Base-by-base conservation (phyloP, 345 rosid genomes). In the Triadica sebifera region DNA sequence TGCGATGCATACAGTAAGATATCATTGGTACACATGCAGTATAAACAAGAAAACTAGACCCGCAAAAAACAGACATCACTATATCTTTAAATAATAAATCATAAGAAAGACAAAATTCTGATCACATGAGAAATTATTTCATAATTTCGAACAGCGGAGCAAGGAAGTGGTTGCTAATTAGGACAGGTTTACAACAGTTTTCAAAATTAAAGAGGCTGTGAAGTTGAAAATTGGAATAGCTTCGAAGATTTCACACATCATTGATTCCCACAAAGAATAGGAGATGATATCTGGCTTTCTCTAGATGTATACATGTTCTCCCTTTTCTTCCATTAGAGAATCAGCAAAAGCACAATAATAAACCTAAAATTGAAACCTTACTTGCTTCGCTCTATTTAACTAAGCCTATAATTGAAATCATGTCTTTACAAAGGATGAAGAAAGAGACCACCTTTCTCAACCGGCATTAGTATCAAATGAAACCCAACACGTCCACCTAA, bases 401-500 rank as follows among this genome's bases (percentile, higher is more conserved):
- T 55, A 16, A 55, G 17, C 24, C 41, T 25, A 22, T 60, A 25
- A 49, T 12, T 38, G 9, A 34, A 45, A 13, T 20, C 51, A 64
- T 8, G 15, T 15, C 41, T 8, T 52, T 39, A 24, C 6, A 6
- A 39, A 37, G 24, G 8, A n/a, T 6, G n/a, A 63, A 22, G 37
- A 37, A 41, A 20, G 25, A 47, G 24, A 38, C 37, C 24, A 20
- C 15, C n/a, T 34, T n/a, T 64, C n/a, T 20, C 34, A 17, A 72
- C 10, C 8, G 20, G 39, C 24, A 55, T 29, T 45, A 12, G 2
- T 19, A 66, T 20, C 45, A 55, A 5, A 12, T 8, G 16, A 52
- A 29, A n/a, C 57, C n/a, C 67, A 67, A 19, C 22, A 58, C 19
- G 13, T 50, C 34, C 60, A 74, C 56, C 56, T 65, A 74, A 25